phyloP scores from a whole-genome alignment of 768 basidiomycete genomes.

The Leccinum obscurum region DNA sequence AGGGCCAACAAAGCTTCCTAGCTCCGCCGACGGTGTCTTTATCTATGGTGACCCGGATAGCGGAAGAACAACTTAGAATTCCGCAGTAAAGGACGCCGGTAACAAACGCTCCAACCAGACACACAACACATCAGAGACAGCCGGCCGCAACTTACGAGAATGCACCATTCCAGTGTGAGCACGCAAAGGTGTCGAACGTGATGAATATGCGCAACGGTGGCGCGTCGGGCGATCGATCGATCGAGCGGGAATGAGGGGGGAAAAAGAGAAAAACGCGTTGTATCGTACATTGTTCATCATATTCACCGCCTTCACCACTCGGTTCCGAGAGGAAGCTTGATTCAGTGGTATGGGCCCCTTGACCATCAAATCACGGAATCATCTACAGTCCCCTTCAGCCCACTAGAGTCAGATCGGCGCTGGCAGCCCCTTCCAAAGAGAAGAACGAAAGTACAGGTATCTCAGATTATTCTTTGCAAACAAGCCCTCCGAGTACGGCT shows the following conservation, averaged over 20 bases:
- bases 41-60: constrained; percentile 23
- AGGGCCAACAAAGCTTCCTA: constrained; percentile 7
- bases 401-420: constrained; percentile 23
- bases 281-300: not conserved
- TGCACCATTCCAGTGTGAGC: not conserved
- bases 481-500: constrained; percentile 16
- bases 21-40: constrained; percentile 14
- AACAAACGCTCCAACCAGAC: not conserved
- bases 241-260: not conserved
- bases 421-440: constrained; percentile 17
- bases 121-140: constrained; percentile 11
- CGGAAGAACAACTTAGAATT: not conserved
- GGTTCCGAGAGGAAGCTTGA: constrained; percentile 17
- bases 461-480: constrained; percentile 23
- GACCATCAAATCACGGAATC: constrained; percentile 19
- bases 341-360: constrained; percentile 4
- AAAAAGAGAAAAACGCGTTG: constrained; percentile 2
- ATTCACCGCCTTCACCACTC: not conserved
- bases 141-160: constrained; percentile 18
- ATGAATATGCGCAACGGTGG: constrained; percentile 15
- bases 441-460: constrained; percentile 14
- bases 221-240: constrained; percentile 19
- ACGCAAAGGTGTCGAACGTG: not conserved
- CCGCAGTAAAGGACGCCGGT: constrained; percentile 6
- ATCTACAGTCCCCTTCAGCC: constrained; percentile 15